Conservation (phyloP, 164 flowering plant genomes). For the Nelumbo lutea region DNA sequence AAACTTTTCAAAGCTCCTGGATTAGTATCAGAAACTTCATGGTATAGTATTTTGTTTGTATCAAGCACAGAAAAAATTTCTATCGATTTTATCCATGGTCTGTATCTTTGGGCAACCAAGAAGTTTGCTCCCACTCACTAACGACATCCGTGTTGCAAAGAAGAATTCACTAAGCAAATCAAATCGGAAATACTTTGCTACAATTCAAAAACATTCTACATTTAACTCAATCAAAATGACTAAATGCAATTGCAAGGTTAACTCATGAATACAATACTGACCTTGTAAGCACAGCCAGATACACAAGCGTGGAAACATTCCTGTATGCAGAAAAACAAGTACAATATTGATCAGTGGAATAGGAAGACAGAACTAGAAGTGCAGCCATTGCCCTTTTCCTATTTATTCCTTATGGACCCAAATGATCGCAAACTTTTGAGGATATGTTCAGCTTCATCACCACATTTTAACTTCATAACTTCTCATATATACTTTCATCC, state of each 20-base stretch:
- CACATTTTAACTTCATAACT: no score
- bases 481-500: no score
- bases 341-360: no score
- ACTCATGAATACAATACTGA: conserved; percentile 23
- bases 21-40: background rate
- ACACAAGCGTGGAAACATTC: conserved; percentile 85
- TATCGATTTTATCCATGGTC: background rate
- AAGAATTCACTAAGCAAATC: background rate
- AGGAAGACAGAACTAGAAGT: no score
- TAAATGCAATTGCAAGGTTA: background rate
- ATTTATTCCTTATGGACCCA: no score
- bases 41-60: background rate
- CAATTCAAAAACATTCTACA: background rate
- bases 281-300: conserved; percentile 88
- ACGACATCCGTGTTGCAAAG: background rate
- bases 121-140: background rate
- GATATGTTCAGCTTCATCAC: no score
- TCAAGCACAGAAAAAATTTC: no score
- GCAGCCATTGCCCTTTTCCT: no score
- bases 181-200: background rate
- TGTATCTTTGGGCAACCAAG: background rate
- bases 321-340: conserved; percentile 30
- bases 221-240: background rate
- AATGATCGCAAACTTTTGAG: no score
- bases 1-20: no score